Evolutionary conservation across 805 yeast genomes (phyloP), one percentile per base, ranked within the genome.

Genomic region (Kockiozyma suomiensis): DNA sequence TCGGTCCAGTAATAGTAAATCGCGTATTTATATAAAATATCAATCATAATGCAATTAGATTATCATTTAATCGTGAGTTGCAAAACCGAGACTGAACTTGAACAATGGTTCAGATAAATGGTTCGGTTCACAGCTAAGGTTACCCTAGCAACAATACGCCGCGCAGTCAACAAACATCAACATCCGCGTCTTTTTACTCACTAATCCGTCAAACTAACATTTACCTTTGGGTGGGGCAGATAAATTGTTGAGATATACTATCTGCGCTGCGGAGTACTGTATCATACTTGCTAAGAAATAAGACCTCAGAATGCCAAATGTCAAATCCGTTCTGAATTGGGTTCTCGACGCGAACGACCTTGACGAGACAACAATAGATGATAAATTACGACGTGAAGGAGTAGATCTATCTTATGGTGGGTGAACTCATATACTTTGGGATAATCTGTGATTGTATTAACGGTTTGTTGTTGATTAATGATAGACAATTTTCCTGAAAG

Each of bases 401-500:
- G 41, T 38, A 23, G 58, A 50, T 37, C 23, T 47, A 21, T 13
- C 56, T 21, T 15, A 25, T n/a, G 48, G 54, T 54, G 37, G 13
- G 51, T 28, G 4, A 37, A 26, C 13, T 5, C 8, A 15, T 4
- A 21, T 50, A 21, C n/a, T 30, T 41, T 13, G 41, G 10, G 26
- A 3, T 28, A 30, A 15, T 12, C 6, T 15, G 4, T 15, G n/a
- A 38, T 23, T 25, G 12, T 37, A 37, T 17, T 41, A n/a, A 15
- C 28, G n/a, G 10, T n/a, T 32, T 26, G 23, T 32, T 33, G n/a
- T n/a, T n/a, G n/a, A n/a, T n/a, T 28, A 2, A 4, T 21, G 12
- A 15, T 33, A 55, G 65, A 60, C 46, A 25, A 46, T 17, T 17
- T 60, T 25, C 64, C 66, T 8, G 50, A 43, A 8, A 62, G 63